These are phyloP conservation scores for Hortiboletus flavorubellus DNA, from an alignment of 768 basidiomycete genomes.

Conservation along the genomic window DNA sequence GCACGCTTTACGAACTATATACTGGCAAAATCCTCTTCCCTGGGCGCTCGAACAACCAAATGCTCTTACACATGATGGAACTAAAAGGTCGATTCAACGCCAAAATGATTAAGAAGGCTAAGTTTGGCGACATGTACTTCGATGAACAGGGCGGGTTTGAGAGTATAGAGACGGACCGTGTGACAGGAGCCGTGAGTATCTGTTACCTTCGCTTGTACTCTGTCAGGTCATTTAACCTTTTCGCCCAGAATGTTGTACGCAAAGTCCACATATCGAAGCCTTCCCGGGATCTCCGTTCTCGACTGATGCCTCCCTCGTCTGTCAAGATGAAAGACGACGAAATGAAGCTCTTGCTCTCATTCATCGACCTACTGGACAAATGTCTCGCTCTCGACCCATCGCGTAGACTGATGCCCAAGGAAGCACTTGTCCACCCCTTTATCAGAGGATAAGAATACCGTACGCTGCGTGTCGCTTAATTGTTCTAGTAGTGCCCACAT, in stretches of 20 bases:
- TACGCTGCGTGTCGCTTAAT: conserved; percentile 13
- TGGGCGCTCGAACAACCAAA: too few species aligned
- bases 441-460: conserved; percentile 50
- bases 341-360: conserved; percentile 68
- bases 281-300: conserved; percentile 71
- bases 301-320: conserved; percentile 76
- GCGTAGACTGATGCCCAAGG: conserved; percentile 84
- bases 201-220: too few species aligned
- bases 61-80: too few species aligned
- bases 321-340: conserved; percentile 89
- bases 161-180: too few species aligned
- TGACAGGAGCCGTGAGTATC: too few species aligned
- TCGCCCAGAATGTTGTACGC: conserved; percentile 68
- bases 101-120: too few species aligned
- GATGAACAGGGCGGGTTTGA: too few species aligned
- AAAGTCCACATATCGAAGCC: conserved; percentile 85
- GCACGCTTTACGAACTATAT: too few species aligned
- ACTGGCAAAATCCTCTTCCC: too few species aligned
- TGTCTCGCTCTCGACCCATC: conserved; percentile 85
- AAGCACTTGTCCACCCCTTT: conserved; percentile 86
- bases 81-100: too few species aligned
- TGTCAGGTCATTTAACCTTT: conserved; percentile 19
- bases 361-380: conserved; percentile 90
- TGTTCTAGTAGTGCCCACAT: conserved; percentile 10
- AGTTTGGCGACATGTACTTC: too few species aligned